A percentile compares a stretch with the other conserved stretches of the same genome.
phyloP scores from a whole-genome alignment of 2,329 filamentous ascomycete species.

The Akanthomyces lecanii region DNA sequence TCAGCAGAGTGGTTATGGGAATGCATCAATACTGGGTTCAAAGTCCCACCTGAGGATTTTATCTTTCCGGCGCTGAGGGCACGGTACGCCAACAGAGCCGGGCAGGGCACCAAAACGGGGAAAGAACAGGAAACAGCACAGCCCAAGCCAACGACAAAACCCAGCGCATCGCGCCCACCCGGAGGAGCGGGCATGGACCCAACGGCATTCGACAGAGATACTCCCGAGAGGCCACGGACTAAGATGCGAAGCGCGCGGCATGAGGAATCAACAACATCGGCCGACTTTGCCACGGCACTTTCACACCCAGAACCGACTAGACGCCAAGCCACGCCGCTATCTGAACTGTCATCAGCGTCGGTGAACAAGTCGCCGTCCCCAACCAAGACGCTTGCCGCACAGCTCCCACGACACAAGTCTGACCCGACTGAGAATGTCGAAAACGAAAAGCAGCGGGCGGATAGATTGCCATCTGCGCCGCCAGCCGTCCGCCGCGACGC shows the following conservation, averaged over 20 bases:
- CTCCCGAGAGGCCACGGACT: slow-evolving; percentile 19
- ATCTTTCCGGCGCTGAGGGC: slow-evolving; percentile 45
- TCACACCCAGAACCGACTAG: slow-evolving; percentile 32
- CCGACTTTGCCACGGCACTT: slow-evolving; percentile 41
- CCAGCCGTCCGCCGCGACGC: neutral
- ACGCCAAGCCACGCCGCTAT: slow-evolving; percentile 34
- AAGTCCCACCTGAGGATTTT: slow-evolving; percentile 42
- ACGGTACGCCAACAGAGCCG: slow-evolving; percentile 20
- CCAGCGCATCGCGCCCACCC: slow-evolving; percentile 20
- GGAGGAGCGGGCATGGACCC: slow-evolving; percentile 34
- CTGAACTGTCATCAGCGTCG: slow-evolving; percentile 37
- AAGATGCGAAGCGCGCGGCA: slow-evolving; percentile 18
- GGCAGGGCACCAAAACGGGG: slow-evolving; percentile 19
- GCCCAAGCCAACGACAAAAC: slow-evolving; percentile 4
- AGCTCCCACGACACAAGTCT: slow-evolving; percentile 19
- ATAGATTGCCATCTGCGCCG: slow-evolving; percentile 5
- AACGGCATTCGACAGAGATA: slow-evolving; percentile 36
- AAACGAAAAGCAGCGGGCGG: slow-evolving; percentile 2
- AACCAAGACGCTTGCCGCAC: slow-evolving; percentile 23
- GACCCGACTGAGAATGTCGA: slow-evolving; percentile 18
- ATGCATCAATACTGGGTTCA: slow-evolving; percentile 59
- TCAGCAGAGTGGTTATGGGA: slow-evolving; percentile 79
- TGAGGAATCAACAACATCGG: slow-evolving; percentile 27
- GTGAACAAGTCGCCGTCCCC: slow-evolving; percentile 40
- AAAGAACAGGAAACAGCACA: slow-evolving; percentile 7